Conservation (phyloP, 176 grass and related monocot species). For the barley (Hordeum vulgare) region MorexV3_pseudomolecules_assembly NC_058524.1:513813304-513813803, state of each 20-base stretch:
- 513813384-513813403: conserved; percentile 52
- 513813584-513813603: neutral
- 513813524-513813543: conserved; percentile 95
- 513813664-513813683: conserved; percentile 91
- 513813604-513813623: neutral
- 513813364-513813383: conserved; percentile 50
- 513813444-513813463: conserved; percentile 44
- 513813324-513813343: neutral
- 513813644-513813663: conserved; percentile 89
- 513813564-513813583: neutral
- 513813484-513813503: conserved; percentile 68
- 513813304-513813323: neutral
- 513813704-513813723: conserved; percentile 77
- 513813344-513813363: neutral
- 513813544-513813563: conserved; percentile 21
- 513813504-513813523: conserved; percentile 95
- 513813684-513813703: conserved; percentile 85
- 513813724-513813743: conserved; percentile 87
- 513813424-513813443: conserved; percentile 82
- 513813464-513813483: conserved; percentile 38
- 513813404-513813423: conserved; percentile 67
- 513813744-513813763: conserved; percentile 43
- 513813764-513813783: conserved; percentile 62
- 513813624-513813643: conserved; percentile 32
- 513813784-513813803: conserved; percentile 54